phyloP scores from a whole-genome alignment of 2,329 filamentous ascomycete genomes.

The Claviceps sp. region DNA sequence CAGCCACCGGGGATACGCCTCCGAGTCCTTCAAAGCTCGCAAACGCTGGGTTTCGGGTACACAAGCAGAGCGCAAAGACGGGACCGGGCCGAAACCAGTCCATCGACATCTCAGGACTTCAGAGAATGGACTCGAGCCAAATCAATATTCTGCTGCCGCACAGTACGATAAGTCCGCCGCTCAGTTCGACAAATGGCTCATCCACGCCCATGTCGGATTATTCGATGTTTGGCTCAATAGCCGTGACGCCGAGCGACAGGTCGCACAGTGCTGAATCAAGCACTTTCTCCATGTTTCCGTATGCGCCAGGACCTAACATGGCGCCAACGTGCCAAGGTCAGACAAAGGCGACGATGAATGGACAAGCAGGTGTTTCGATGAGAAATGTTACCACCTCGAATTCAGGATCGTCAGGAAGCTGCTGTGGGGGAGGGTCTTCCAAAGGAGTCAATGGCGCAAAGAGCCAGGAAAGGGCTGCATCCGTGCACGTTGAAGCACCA shows the following conservation, averaged over 20 bases:
- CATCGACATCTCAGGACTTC: constrained; percentile 33
- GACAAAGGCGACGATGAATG: constrained; percentile 8
- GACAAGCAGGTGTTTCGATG: constrained; percentile 9
- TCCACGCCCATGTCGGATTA: constrained; percentile 11
- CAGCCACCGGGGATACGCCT: constrained; percentile 12
- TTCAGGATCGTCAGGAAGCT: constrained; percentile 8
- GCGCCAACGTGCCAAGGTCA: constrained; percentile 9
- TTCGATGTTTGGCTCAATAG: constrained; percentile 16
- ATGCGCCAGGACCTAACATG: constrained; percentile 15
- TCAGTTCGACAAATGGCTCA: constrained; percentile 10
- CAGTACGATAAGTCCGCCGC: constrained; percentile 13
- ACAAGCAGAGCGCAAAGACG: constrained; percentile 27
- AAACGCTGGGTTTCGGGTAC: constrained; percentile 28
- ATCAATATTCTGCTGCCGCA: constrained; percentile 32
- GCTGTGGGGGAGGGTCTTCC: constrained; percentile 9
- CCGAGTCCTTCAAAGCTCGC: constrained; percentile 19
- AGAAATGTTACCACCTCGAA: constrained; percentile 9
- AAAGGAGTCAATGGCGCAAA: constrained; percentile 4
- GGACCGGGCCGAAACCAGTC: constrained; percentile 30
- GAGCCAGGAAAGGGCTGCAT: neutral
- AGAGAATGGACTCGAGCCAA: constrained; percentile 39
- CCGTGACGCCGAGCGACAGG: constrained; percentile 14
- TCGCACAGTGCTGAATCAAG: constrained; percentile 13
- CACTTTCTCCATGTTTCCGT: constrained; percentile 21
- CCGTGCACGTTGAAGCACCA: constrained; percentile 5